A percentile compares a stretch with the other conserved stretches of the same genome.
Conservation (phyloP, 2,329 filamentous ascomycete genomes). For the Ophiobolus disseminans region DNA sequence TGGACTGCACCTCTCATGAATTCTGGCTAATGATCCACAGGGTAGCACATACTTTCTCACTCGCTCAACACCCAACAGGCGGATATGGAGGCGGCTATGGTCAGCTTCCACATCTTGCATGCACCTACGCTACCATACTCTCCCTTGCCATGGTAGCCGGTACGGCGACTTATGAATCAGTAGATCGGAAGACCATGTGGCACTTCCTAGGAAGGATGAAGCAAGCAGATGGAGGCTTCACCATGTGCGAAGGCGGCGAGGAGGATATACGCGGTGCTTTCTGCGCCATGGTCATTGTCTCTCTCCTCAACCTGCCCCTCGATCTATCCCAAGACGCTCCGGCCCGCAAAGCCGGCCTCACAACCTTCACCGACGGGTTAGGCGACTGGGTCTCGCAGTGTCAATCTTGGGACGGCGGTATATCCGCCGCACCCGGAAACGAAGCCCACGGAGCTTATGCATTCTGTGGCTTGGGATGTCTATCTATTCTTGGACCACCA, state of each 20-base stretch:
- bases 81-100: conserved; percentile 95
- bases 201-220: conserved; percentile 87
- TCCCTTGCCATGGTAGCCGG: conserved; percentile 81
- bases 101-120: conserved; percentile 86
- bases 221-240: conserved; percentile 87
- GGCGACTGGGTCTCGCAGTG: conserved; percentile 82
- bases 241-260: conserved; percentile 84
- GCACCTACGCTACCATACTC: conserved; percentile 84
- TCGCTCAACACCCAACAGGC: conserved; percentile 82
- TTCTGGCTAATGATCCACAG: conserved; percentile 44
- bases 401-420: conserved; percentile 96
- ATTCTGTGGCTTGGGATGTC: conserved; percentile 89
- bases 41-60: conserved; percentile 74
- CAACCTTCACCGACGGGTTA: conserved; percentile 73
- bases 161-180: conserved; percentile 72
- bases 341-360: conserved; percentile 67
- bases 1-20: too few species aligned
- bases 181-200: conserved; percentile 88
- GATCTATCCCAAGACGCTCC: conserved; percentile 77
- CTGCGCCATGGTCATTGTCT: conserved; percentile 85
- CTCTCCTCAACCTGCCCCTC: conserved; percentile 81
- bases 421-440: conserved; percentile 81
- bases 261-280: conserved; percentile 94
- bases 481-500: conserved; percentile 84
- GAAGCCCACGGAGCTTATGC: conserved; percentile 98